Percentiles rank a stretch among this genome's conserved stretches.
Conservation (phyloP, 2,329 filamentous ascomycete genomes). For the Aulographum hederae region DNA sequence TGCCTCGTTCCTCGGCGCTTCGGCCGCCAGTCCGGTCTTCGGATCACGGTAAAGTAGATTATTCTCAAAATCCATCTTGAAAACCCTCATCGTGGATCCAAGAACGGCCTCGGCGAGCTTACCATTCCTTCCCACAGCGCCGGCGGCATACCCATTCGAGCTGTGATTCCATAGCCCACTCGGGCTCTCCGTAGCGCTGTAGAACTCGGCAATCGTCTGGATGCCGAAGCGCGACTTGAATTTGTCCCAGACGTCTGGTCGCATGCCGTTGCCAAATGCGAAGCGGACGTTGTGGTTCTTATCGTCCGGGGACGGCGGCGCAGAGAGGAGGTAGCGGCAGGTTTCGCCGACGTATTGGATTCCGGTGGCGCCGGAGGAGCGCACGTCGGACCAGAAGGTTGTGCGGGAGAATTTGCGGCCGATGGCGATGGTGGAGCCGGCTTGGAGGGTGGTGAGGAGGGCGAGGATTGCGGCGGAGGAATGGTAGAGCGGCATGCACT, state of each 20-base stretch:
- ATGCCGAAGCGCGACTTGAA: conserved; percentile 55
- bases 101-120: conserved; percentile 38
- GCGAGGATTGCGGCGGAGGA: conserved; percentile 58
- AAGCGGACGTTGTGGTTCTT: conserved; percentile 52
- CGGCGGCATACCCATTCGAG: conserved; percentile 53
- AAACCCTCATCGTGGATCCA: conserved; percentile 34
- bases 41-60: conserved; percentile 51
- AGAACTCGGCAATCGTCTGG: conserved; percentile 17
- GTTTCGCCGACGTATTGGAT: conserved; percentile 85
- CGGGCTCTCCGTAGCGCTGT: conserved; percentile 31
- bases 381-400: conserved; percentile 59
- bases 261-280: conserved; percentile 70
- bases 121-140: conserved; percentile 61
- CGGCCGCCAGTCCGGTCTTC: conserved; percentile 48
- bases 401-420: conserved; percentile 63
- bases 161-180: conserved; percentile 55
- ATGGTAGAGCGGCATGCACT: conserved; percentile 85
- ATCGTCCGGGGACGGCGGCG: conserved; percentile 47
- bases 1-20: conserved; percentile 36
- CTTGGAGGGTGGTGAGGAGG: conserved; percentile 39
- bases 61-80: conserved; percentile 53
- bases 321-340: conserved; percentile 60
- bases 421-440: conserved; percentile 49
- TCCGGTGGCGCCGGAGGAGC: conserved; percentile 50
- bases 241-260: conserved; percentile 68